Evolutionary conservation across 108 stramenopile genomes (phyloP).

Genomic region (Craspedostauros australis): DNA sequence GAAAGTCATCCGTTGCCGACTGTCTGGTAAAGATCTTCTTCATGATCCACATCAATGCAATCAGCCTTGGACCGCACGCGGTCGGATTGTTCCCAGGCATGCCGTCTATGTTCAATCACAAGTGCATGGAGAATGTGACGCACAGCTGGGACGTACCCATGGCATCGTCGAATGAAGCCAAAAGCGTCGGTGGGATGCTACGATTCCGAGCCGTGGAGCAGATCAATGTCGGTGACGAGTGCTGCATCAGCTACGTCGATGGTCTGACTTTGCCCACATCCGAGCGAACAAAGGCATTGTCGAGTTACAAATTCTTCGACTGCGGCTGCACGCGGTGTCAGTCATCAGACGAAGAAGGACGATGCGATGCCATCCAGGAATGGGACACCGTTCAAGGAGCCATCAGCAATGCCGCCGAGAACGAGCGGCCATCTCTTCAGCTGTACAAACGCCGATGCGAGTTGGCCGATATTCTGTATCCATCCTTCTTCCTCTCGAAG

Average conservation of each 20-base stretch:
- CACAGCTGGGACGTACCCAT: neutral
- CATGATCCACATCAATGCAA: neutral
- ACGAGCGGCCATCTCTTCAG: too few species aligned
- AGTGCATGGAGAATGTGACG: neutral
- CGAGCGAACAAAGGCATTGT: neutral
- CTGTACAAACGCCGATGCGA: neutral
- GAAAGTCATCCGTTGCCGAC: too few species aligned
- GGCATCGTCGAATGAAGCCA: too few species aligned
- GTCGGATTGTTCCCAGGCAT: constrained; percentile 1
- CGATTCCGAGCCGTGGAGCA: neutral
- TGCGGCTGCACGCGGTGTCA: neutral
- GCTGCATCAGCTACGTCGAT: constrained; percentile 1
- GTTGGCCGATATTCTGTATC: neutral
- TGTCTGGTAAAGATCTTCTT: neutral
- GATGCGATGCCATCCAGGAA: neutral
- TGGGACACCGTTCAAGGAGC: neutral
- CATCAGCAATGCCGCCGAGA: neutral
- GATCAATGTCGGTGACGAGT: neutral
- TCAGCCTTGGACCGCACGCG: neutral
- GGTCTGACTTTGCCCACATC: neutral
- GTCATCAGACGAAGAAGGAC: neutral
- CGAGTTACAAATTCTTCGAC: neutral
- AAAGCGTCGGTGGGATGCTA: neutral
- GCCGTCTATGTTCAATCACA: constrained; percentile 2
- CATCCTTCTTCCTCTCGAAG: neutral